phyloP scores from a whole-genome alignment of 1,284 basidiomycete genomes.

The Leccinum angustisporum region DNA sequence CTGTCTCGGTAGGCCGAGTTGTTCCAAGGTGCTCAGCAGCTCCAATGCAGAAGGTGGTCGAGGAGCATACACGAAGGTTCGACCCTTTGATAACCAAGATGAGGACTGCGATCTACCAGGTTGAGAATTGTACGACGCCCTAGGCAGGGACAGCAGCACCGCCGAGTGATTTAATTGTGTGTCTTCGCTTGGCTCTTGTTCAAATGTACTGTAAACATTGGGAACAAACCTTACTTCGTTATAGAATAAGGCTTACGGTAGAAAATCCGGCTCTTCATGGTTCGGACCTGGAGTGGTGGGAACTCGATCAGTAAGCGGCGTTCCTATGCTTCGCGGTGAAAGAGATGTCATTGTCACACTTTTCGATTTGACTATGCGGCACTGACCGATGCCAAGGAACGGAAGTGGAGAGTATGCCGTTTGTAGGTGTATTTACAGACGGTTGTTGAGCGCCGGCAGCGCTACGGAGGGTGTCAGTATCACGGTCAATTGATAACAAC shows the following conservation, averaged over 20 bases:
- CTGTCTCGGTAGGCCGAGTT: constrained; percentile 55
- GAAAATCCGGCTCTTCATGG: constrained; percentile 16
- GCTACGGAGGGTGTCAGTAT: constrained; percentile 5
- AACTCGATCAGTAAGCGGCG: background rate
- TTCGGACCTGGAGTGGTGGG: background rate
- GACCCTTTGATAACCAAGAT: background rate
- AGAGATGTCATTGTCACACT: constrained; percentile 3
- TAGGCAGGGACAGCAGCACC: background rate
- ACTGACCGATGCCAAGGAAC: constrained; percentile 15
- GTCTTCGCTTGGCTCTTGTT: constrained; percentile 10
- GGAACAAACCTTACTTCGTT: background rate
- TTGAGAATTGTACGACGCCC: constrained; percentile 25
- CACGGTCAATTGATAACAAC: background rate
- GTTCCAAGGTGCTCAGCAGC: constrained; percentile 54
- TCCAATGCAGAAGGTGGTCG: constrained; percentile 56
- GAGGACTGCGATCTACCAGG: constrained; percentile 7
- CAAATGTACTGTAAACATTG: constrained; percentile 20
- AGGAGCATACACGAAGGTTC: constrained; percentile 42
- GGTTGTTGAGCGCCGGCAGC: background rate
- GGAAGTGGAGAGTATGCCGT: background rate
- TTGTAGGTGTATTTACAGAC: background rate
- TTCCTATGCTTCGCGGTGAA: constrained; percentile 9
- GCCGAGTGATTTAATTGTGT: background rate
- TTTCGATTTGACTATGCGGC: background rate
- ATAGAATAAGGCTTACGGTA: constrained; percentile 21